Percentiles rank a stretch among this genome's conserved stretches.
Conservation (phyloP, 805 yeast genomes). For the Pichia membranifaciens region DNA sequence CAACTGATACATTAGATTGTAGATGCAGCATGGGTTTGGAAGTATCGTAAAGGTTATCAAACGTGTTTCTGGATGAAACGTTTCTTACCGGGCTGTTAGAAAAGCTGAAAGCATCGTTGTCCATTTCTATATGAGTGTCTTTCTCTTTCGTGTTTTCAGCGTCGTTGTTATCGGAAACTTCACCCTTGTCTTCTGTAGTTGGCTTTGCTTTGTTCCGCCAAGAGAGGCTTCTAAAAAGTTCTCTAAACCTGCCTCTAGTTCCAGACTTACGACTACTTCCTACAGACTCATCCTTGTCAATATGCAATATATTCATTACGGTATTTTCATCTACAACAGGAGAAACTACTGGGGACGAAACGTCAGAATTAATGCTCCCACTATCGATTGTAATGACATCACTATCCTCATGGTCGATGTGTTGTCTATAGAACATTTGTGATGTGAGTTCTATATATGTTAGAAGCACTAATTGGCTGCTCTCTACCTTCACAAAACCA, state of each 20-base stretch:
- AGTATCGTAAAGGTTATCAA: constrained; percentile 4
- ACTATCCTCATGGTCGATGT: background rate
- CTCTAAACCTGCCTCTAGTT: constrained; percentile 1
- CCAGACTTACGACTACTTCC: background rate
- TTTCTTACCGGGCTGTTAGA: background rate
- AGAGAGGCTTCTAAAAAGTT: constrained; percentile 1
- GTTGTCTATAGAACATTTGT: background rate
- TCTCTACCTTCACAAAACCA: too few relatives aligned
- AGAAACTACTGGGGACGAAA: constrained; percentile 1
- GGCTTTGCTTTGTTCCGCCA: background rate
- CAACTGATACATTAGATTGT: background rate
- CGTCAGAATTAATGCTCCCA: constrained; percentile 1
- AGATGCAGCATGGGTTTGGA: constrained; percentile 1
- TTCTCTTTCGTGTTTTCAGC: too few relatives aligned
- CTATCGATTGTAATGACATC: constrained; percentile 1
- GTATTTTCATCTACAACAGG: background rate
- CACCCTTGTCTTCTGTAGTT: background rate
- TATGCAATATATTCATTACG: background rate
- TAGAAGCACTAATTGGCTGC: too few relatives aligned
- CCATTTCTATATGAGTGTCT: background rate
- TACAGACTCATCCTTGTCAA: background rate
- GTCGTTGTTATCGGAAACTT: background rate
- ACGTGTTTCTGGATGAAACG: background rate
- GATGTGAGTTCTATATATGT: too few relatives aligned
- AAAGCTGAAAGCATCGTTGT: background rate